Base-by-base conservation (phyloP, 495 filamentous ascomycete species). In the Thermothielavioides terrestris region DNA sequence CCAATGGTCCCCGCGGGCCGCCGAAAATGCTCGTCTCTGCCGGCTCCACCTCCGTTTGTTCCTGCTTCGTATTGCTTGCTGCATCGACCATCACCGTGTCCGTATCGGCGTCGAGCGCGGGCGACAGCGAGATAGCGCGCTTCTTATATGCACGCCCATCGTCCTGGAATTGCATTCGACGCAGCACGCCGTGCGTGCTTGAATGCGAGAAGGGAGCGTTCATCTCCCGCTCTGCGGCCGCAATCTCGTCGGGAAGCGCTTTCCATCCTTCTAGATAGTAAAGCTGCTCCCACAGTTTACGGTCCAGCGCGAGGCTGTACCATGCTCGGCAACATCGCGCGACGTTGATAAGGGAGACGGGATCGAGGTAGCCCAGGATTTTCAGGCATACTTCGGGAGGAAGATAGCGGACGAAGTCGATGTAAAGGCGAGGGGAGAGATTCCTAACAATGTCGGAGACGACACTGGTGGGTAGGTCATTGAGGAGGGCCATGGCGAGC, bases 341-440 rank as follows among this genome's bases (percentile, higher is more conserved):
- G 6, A 89, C 85, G 48, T 78, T 80, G 46, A 96, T 70, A 34
- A 98, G 75, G 6, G 85, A 85, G 12, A 77, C 62, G 1, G 87
- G 81, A 32, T 88, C 82, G 26, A 98, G 79, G 60, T 87, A 94
- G 26, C 84, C 85, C 34, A 97, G 83, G 14, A 96, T 83, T 57
- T 92, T 82, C 46, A 89, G 82, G 42, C 85, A 90, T 49, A 97
- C 80, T 62, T 98, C 92, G 1, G 86, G 79, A 0, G 92, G 92
- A 8, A 98, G 79, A 58, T 86, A 80, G 49, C 79, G 68, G 26
- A 95, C 78, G 38, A 94, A 94, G 68, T 98, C 88, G 68, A 95
- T 88, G 65, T 96, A 89, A 21, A 94, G 82, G 6, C 87, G 78
- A 7, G 84, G 86, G 39, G 83, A 81, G 15, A 94, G 70, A 35